A percentile compares a stretch with the other conserved stretches of the same genome.
Evolutionary conservation across 164 flowering plant genomes (phyloP).

Genomic region (Piper longum): DNA sequence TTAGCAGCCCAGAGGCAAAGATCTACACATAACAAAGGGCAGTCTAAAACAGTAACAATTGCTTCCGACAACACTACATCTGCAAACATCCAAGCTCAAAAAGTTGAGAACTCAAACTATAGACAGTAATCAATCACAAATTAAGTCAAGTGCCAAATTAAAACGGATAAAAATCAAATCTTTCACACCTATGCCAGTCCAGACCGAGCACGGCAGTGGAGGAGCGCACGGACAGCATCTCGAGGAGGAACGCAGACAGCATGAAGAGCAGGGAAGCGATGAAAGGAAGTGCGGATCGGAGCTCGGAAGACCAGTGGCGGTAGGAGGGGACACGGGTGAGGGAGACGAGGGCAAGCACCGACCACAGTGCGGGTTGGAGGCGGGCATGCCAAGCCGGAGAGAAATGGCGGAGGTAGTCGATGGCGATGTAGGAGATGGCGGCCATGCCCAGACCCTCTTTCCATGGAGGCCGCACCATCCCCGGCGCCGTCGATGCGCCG

Average conservation of each 20-base stretch:
- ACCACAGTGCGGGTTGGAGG: conserved; percentile 69
- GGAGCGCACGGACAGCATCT: conserved; percentile 60
- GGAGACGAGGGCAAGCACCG: conserved; percentile 39
- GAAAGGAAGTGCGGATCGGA: conserved; percentile 57
- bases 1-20: not conserved
- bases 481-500: not conserved
- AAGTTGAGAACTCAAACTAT: no score
- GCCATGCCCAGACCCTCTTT: conserved; percentile 49
- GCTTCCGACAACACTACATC: no score
- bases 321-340: conserved; percentile 61
- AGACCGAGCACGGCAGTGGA: conserved; percentile 89
- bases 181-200: conserved; percentile 67
- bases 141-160: no score
- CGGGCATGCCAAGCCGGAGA: conserved; percentile 67
- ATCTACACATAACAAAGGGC: not conserved
- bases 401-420: conserved; percentile 71
- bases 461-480: conserved; percentile 20
- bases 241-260: conserved; percentile 58
- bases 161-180: no score
- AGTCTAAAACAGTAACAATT: no score
- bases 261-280: conserved; percentile 60
- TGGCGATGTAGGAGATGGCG: conserved; percentile 53
- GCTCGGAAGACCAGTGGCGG: conserved; percentile 77
- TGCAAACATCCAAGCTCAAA: no score
- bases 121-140: no score